Evolutionary conservation across 768 basidiomycete genomes (phyloP).

Genomic region (Xerocomus brunneocitrinus): DNA sequence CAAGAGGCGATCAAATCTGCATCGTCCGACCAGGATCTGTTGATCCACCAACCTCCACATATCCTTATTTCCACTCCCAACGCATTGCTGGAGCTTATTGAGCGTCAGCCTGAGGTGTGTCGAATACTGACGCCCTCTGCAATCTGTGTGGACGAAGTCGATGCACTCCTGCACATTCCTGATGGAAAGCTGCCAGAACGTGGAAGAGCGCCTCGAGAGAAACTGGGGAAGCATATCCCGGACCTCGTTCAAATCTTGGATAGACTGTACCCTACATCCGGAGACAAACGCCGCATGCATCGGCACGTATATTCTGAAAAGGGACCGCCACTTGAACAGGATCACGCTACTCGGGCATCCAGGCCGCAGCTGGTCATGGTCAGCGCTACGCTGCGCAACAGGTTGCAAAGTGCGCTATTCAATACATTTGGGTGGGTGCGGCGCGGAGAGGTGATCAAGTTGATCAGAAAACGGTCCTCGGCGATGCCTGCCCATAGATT

Average conservation of each 20-base stretch:
- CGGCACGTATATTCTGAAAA: not conserved
- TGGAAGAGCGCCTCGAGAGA: conserved; percentile 35
- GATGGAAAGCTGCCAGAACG: conserved; percentile 32
- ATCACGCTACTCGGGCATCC: conserved; percentile 5
- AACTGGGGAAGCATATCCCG: conserved; percentile 50
- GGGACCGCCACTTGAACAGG: conserved; percentile 10
- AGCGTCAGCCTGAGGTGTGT: conserved; percentile 40
- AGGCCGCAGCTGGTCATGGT: conserved; percentile 61
- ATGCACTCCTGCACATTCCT: conserved; percentile 61
- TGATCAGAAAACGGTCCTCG: conserved; percentile 25
- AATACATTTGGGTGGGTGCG: conserved; percentile 58
- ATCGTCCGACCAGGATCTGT: conserved; percentile 30
- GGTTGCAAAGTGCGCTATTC: conserved; percentile 38
- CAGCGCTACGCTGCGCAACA: conserved; percentile 64
- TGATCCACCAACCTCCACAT: conserved; percentile 49
- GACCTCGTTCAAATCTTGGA: conserved; percentile 58
- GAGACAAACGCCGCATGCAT: not conserved
- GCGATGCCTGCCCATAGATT: conserved; percentile 25
- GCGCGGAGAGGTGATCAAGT: conserved; percentile 33
- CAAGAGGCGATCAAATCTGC: conserved; percentile 25
- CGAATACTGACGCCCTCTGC: conserved; percentile 45
- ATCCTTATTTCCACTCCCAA: conserved; percentile 72
- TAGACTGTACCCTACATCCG: conserved; percentile 44
- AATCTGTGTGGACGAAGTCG: conserved; percentile 73
- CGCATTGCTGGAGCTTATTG: conserved; percentile 54